Evolutionary conservation across 306 rosid genomes (phyloP).

Genomic region (Abrus precatorius): DNA sequence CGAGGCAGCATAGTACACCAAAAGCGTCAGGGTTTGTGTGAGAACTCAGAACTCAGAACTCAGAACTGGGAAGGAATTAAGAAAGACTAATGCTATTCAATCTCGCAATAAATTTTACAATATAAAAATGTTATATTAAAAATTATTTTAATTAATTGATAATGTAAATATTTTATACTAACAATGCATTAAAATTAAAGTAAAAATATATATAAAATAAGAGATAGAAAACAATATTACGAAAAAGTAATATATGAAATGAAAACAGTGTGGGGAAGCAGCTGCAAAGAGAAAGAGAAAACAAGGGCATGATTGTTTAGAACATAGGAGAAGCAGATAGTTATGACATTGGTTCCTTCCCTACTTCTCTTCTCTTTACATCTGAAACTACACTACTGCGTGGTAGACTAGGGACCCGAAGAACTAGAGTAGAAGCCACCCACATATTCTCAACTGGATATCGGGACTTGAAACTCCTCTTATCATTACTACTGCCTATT

Average conservation of each 20-base stretch:
- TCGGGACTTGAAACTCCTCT: slow-evolving; percentile 61
- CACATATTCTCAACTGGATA: slow-evolving; percentile 48
- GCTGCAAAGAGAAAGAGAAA: not conserved
- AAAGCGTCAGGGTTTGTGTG: slow-evolving; percentile 33
- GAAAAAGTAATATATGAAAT: no score
- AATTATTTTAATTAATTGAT: no score
- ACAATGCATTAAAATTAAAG: no score
- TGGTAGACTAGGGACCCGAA: not conserved
- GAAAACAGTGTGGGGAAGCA: not conserved
- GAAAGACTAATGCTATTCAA: not conserved
- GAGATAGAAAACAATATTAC: no score
- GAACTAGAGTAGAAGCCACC: slow-evolving; percentile 18
- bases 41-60: slow-evolving; percentile 39
- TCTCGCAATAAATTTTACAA: no score
- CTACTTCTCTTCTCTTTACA: not conserved
- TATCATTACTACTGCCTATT: not conserved
- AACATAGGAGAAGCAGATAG: not conserved
- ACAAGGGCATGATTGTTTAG: slow-evolving; percentile 18
- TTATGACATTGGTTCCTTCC: not conserved
- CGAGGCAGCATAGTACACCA: slow-evolving; percentile 47
- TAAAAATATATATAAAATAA: no score
- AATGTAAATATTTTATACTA: no score
- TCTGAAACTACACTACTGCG: not conserved
- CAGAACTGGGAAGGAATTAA: not conserved
- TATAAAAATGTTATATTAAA: no score